These are phyloP conservation scores for Suillus subalutaceus DNA, from an alignment of 768 basidiomycete genomes.

Conservation along the genomic window DNA sequence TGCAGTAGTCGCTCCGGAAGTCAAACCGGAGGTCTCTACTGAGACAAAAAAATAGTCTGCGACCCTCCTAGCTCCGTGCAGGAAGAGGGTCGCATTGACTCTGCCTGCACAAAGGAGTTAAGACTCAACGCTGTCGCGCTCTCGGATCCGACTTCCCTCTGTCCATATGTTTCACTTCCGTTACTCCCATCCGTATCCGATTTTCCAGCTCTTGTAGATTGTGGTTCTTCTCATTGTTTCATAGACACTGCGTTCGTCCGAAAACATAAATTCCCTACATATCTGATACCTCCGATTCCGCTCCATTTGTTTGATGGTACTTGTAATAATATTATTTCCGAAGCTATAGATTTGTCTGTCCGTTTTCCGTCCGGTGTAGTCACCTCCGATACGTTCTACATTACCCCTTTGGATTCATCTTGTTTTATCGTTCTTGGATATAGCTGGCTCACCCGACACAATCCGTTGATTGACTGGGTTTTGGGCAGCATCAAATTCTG, in stretches of 20 bases:
- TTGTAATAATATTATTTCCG: background rate
- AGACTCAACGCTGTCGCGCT: too few species aligned
- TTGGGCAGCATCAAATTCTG: background rate
- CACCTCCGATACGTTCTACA: slow-evolving; percentile 2
- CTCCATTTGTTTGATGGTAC: background rate
- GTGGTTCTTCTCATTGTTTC: too few species aligned
- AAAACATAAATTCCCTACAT: background rate
- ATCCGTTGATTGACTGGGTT: background rate
- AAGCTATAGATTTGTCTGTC: slow-evolving; percentile 3
- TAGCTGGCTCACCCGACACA: slow-evolving; percentile 11
- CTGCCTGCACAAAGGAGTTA: too few species aligned
- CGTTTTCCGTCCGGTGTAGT: background rate
- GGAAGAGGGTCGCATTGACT: too few species aligned
- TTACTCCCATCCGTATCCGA: too few species aligned
- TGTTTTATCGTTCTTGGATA: slow-evolving; percentile 10
- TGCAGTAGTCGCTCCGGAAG: too few species aligned
- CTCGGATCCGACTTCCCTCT: too few species aligned
- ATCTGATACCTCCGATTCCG: background rate
- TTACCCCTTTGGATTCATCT: slow-evolving; percentile 10
- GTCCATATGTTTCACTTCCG: too few species aligned
- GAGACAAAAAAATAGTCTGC: too few species aligned
- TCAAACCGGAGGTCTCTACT: too few species aligned
- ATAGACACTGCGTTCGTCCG: background rate
- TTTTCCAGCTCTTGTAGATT: too few species aligned
- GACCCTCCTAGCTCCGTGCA: too few species aligned